Evolutionary conservation across 345 rosid genomes (phyloP), one percentile per base, ranked within the genome.

Genomic region (Gossypioides kirkii): DNA sequence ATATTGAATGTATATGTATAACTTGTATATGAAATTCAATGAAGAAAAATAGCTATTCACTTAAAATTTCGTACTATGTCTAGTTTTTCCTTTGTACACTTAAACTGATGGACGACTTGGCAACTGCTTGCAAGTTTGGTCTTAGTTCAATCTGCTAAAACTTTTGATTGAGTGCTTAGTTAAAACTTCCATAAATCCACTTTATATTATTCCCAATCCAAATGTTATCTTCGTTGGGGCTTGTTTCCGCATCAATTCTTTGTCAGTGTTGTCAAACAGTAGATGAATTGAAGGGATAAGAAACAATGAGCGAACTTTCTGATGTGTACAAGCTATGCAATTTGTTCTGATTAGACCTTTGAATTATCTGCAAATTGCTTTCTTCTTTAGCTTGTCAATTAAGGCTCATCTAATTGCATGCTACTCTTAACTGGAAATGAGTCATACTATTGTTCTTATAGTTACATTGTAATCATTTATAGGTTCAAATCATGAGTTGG

Each of bases 1-100:
- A 41, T 69, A 4, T 60, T 45, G 67, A 59, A 72, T 46, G 58
- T 41, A 46, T 23, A 46, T 60, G 75, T 14, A 72, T 47, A 65
- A 45, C 49, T 65, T 43, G 53, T 45, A 18, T 46, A 45, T 60
- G 22, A 60, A 46, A 47, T 72, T 23, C 25, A 46, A 60, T 45
- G 52, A 45, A 20, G 43, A 64, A 20, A 20, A 42, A 42, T 64
- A 43, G 10, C 36, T 17, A 46, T 72, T 46, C 18, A 45, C 2
- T 59, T 6, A 10, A 10, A 72, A n/a, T n/a, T 72, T 14, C 68
- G 61, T 45, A 5, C 8, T 18, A 4, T 72, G 46, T 59, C 17
- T 59, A 43, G 56, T 45, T 42, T 55, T 41, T 58, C 23, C 23
- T 42, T 14, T 56, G 64, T 71, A 20, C 42, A 18, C 45, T 56